Evolutionary conservation across 2,329 filamentous ascomycete species (phyloP).

Genomic region (Acarospora socialis): DNA sequence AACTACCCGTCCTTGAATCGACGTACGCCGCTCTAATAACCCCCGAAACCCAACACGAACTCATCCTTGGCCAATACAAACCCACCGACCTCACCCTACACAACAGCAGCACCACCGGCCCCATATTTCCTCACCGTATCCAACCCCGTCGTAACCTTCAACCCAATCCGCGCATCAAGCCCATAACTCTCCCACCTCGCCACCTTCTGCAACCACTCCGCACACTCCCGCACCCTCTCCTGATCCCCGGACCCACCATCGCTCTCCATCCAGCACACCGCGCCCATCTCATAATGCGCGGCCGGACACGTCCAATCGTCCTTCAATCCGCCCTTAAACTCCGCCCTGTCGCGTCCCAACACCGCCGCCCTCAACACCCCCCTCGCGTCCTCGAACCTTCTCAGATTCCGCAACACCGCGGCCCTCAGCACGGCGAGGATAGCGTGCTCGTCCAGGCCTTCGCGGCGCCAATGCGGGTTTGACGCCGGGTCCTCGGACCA

Average conservation of each 20-base stretch:
- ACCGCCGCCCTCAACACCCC: slow-evolving; percentile 47
- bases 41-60: too few species aligned
- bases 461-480: slow-evolving; percentile 36
- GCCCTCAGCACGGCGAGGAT: slow-evolving; percentile 54
- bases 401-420: slow-evolving; percentile 50
- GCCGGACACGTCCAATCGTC: slow-evolving; percentile 54
- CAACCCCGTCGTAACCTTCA: slow-evolving; percentile 33
- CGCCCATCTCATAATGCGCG: slow-evolving; percentile 76
- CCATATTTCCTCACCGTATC: slow-evolving; percentile 32
- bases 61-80: too few species aligned
- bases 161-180: slow-evolving; percentile 42
- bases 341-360: slow-evolving; percentile 39
- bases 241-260: slow-evolving; percentile 10
- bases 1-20: too few species aligned
- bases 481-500: slow-evolving; percentile 48
- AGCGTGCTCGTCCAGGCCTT: slow-evolving; percentile 45
- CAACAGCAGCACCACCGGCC: slow-evolving; percentile 3
- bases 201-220: slow-evolving; percentile 41
- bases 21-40: too few species aligned
- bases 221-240: slow-evolving; percentile 36
- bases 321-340: slow-evolving; percentile 37
- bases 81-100: neutral
- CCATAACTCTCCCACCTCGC: slow-evolving; percentile 48
- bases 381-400: slow-evolving; percentile 50
- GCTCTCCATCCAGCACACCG: slow-evolving; percentile 52